Base-by-base conservation (phyloP, 176 grass and related monocot genomes). In the Hsuehochloa calcarea region DNA sequence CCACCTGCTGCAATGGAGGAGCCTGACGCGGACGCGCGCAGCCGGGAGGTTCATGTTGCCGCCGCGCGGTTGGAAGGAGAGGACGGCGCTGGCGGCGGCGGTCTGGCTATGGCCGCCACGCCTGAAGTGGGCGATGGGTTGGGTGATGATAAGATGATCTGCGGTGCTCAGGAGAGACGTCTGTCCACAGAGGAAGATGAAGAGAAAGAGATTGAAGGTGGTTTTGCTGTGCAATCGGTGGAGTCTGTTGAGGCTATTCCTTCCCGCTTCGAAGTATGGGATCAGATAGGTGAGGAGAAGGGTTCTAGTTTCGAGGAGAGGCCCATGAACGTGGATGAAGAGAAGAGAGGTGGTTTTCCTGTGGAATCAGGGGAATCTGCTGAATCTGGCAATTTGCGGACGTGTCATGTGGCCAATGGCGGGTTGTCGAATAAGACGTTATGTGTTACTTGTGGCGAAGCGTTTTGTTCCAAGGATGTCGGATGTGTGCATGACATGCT, bases 1-100 rank as follows among this genome's bases (percentile, higher is more conserved):
- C 72, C 55, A 15, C 62, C 88, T 82, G 83, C 55, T 74, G 78
- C 77, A 55, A 86, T 90, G 88, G 72, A 72, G 79, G 72, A 55
- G 31, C 17, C 80, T 71, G 86, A 49, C 43, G 41, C 20, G 26
- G 79, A 0, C 37, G 47, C 22, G 78, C 52, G 22, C 37, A 72
- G 84, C 13, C 65, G 2, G 44, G 88, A 81, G 82, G 77, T 26
- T 78, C 83, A 8, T 56, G 51, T 17, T 22, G 45, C 39, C 45
- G 12, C 22, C 8, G 17, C 23, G 19, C 52, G 2, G 7, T n/a
- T 76, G 62, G 54, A 43, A 10, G 10, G 10, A 43, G 54, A 31
- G 39, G 54, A 43, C 7, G 64, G 4, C 20, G 62, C 39, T 77
- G 62, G 13, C 6, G 12, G 0, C 10, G 43, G 78, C 62, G 26